Evolutionary conservation across 1,284 basidiomycete genomes (phyloP).

Genomic region (Pseudozyma hubeiensis): DNA sequence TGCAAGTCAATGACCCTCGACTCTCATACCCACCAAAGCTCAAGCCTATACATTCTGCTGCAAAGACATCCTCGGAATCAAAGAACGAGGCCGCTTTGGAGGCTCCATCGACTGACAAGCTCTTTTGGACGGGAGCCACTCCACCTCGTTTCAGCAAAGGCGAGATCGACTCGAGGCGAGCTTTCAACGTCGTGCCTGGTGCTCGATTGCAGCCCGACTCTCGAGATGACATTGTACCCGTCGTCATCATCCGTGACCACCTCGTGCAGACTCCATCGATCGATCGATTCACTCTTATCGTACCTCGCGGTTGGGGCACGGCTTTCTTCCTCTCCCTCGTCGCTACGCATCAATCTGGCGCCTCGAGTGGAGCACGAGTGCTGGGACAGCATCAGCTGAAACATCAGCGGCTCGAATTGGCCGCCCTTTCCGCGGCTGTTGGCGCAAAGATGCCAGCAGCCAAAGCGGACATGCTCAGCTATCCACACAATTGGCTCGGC

Average conservation of each 20-base stretch:
- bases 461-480: conserved; percentile 28
- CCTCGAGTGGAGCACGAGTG: conserved; percentile 47
- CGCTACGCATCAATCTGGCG: conserved; percentile 51
- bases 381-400: conserved; percentile 59
- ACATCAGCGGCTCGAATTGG: conserved; percentile 49
- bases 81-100: not conserved
- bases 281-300: conserved; percentile 55
- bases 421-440: conserved; percentile 16
- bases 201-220: conserved; percentile 45
- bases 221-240: conserved; percentile 54
- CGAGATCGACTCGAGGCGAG: conserved; percentile 59
- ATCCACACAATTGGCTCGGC: conserved; percentile 58
- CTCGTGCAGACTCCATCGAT: conserved; percentile 25
- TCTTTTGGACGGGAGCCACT: conserved; percentile 35
- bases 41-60: conserved; percentile 4
- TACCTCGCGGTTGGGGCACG: conserved; percentile 65
- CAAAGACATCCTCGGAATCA: not conserved
- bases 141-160: conserved; percentile 58
- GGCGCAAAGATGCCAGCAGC: conserved; percentile 2
- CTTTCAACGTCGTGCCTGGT: conserved; percentile 39
- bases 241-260: conserved; percentile 45
- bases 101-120: conserved; percentile 1
- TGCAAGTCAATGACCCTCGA: conserved; percentile 60
- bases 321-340: conserved; percentile 63
- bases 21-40: conserved; percentile 57